Conservation (phyloP, 108 stramenopile species). For the Mediolabrus comicus region DNA sequence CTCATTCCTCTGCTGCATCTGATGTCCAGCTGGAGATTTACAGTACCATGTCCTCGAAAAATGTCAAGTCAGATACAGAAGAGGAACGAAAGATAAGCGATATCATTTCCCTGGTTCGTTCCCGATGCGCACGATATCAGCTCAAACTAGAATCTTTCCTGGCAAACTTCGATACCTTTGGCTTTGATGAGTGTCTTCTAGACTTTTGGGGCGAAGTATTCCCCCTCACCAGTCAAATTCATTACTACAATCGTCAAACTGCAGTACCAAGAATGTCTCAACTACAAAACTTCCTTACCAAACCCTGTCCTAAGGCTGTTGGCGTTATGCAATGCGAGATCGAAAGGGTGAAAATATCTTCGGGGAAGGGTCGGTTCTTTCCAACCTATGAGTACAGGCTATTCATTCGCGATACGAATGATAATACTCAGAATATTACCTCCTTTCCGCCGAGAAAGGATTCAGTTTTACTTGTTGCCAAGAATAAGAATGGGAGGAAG, state of each 20-base stretch:
- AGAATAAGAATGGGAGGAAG: conserved; percentile 59
- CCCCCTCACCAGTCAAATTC: conserved; percentile 55
- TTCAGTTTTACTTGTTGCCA: conserved; percentile 74
- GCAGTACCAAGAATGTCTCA: conserved; percentile 67
- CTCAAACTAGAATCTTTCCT: conserved; percentile 37
- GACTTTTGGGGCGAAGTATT: conserved; percentile 89
- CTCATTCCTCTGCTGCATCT: conserved; percentile 25
- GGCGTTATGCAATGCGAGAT: conserved; percentile 86
- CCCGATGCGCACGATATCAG: conserved; percentile 51
- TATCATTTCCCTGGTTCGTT: neutral
- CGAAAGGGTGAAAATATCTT: conserved; percentile 62
- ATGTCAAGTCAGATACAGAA: conserved; percentile 10
- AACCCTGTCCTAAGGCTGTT: conserved; percentile 77
- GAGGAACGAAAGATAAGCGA: neutral
- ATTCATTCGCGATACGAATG: conserved; percentile 69
- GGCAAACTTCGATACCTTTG: conserved; percentile 30
- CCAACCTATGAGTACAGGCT: conserved; percentile 83
- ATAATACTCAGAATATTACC: neutral
- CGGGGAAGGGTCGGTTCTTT: conserved; percentile 70
- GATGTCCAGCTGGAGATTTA: conserved; percentile 60
- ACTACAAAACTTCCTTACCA: conserved; percentile 67
- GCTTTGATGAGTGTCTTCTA: conserved; percentile 67
- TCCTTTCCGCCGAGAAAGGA: conserved; percentile 49
- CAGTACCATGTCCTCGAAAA: conserved; percentile 36
- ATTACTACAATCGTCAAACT: conserved; percentile 71